These are phyloP conservation scores for Lepraria neglecta DNA, from an alignment of 495 filamentous ascomycete species.

Conservation along the genomic window DNA sequence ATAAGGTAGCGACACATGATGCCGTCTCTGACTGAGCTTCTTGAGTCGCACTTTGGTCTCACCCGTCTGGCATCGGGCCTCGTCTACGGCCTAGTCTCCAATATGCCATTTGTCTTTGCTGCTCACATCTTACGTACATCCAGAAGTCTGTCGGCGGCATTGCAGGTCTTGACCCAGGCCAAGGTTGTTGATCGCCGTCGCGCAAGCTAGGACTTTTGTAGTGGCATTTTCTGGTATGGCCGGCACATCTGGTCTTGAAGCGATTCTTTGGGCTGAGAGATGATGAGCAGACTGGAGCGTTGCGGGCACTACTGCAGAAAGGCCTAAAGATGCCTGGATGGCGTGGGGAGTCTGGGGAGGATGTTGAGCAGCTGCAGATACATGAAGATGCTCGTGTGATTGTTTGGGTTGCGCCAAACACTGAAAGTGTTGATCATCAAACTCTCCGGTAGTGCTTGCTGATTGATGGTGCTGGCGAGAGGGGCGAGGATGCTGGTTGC, in stretches of 20 bases:
- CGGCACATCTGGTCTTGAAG: slow-evolving; percentile 12
- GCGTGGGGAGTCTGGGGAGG: neutral
- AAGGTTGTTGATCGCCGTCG: neutral
- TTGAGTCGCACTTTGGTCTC: too few relatives aligned
- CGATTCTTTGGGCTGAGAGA: slow-evolving; percentile 2
- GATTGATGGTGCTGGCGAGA: neutral
- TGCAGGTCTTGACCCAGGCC: slow-evolving; percentile 20
- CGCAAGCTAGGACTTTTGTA: slow-evolving; percentile 10
- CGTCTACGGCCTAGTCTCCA: neutral
- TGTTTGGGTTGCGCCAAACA: too few relatives aligned
- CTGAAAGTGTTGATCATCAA: too few relatives aligned
- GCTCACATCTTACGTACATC: slow-evolving; percentile 14
- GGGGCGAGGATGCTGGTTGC: neutral
- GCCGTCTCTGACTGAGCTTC: neutral
- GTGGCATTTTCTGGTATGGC: slow-evolving; percentile 6
- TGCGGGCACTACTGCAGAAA: slow-evolving; percentile 7
- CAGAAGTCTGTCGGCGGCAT: slow-evolving; percentile 23
- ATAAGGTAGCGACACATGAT: neutral
- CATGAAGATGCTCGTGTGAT: slow-evolving; percentile 8
- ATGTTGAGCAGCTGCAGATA: slow-evolving; percentile 3
- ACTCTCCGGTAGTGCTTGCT: too few relatives aligned
- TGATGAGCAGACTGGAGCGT: too few relatives aligned
- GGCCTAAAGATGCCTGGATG: slow-evolving; percentile 13
- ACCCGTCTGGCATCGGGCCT: too few relatives aligned
- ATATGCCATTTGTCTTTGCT: neutral